phyloP scores from a whole-genome alignment of 768 basidiomycete genomes.

The Pulveroboletus sp. region DNA sequence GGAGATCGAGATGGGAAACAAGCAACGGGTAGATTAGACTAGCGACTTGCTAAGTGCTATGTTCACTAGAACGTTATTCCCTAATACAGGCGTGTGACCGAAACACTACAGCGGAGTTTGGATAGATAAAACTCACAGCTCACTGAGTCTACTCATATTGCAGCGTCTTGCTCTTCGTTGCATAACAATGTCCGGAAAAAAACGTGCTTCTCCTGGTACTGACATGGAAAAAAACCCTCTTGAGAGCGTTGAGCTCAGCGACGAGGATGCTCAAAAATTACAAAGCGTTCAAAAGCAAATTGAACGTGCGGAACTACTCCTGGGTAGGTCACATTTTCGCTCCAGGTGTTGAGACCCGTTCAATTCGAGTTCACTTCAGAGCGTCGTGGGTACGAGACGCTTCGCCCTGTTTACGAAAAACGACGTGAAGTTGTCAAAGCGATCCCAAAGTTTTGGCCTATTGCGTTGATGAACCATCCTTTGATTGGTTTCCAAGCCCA shows the following conservation, averaged over 20 bases:
- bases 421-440: conserved; percentile 61
- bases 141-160: conserved; percentile 2
- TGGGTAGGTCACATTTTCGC: conserved; percentile 48
- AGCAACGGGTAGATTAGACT: conserved; percentile 68
- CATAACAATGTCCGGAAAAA: conserved; percentile 41
- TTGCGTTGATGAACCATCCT: conserved; percentile 71
- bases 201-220: conserved; percentile 78
- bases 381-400: conserved; percentile 52
- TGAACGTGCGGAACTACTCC: conserved; percentile 62
- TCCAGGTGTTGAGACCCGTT: not conserved
- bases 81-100: conserved; percentile 4
- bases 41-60: not conserved
- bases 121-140: conserved; percentile 21
- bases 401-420: conserved; percentile 62
- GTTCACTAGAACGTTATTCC: not conserved
- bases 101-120: conserved; percentile 28
- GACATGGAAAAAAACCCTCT: conserved; percentile 70
- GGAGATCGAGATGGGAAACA: conserved; percentile 78
- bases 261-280: conserved; percentile 69
- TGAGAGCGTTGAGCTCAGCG: conserved; percentile 59
- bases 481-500: conserved; percentile 61
- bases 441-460: conserved; percentile 82
- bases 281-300: conserved; percentile 62
- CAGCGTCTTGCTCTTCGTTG: conserved; percentile 3
- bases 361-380: conserved; percentile 39